Evolutionary conservation across 75 land plant genomes (phyloP).

Genomic region (Cupressus sempervirens): DNA sequence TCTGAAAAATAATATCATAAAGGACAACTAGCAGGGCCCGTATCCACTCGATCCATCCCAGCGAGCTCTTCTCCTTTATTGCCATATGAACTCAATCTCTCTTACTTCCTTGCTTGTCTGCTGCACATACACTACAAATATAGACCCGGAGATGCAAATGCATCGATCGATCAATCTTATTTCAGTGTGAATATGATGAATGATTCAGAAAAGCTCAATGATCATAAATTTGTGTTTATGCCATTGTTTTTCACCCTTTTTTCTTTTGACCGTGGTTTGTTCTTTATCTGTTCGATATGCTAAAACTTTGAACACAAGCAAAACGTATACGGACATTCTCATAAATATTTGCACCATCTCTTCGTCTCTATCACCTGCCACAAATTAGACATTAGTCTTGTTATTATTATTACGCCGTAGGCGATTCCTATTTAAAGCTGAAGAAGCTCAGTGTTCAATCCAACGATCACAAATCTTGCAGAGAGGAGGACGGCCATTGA

Average conservation of each 20-base stretch:
- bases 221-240: not conserved
- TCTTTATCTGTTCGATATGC: not conserved
- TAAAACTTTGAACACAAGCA: too few relatives aligned
- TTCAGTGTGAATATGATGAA: too few relatives aligned
- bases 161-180: not conserved
- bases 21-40: constrained; percentile 47
- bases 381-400: too few relatives aligned
- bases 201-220: not conserved
- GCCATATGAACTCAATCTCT: not conserved
- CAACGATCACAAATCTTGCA: too few relatives aligned
- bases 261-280: not conserved
- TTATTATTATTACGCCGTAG: too few relatives aligned
- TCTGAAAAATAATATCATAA: constrained; percentile 68
- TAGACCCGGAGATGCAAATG: not conserved
- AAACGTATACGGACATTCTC: too few relatives aligned
- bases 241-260: not conserved
- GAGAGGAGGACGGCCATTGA: too few relatives aligned
- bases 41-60: constrained; percentile 87
- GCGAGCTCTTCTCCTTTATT: constrained; percentile 14
- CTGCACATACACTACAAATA: not conserved
- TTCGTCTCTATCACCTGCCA: too few relatives aligned
- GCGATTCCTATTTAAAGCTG: too few relatives aligned
- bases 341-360: too few relatives aligned
- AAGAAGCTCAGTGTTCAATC: too few relatives aligned
- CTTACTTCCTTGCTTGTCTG: not conserved